Evolutionary conservation across 352 stramenopile genomes (phyloP).

Genomic region (Achlya hypogyna): DNA sequence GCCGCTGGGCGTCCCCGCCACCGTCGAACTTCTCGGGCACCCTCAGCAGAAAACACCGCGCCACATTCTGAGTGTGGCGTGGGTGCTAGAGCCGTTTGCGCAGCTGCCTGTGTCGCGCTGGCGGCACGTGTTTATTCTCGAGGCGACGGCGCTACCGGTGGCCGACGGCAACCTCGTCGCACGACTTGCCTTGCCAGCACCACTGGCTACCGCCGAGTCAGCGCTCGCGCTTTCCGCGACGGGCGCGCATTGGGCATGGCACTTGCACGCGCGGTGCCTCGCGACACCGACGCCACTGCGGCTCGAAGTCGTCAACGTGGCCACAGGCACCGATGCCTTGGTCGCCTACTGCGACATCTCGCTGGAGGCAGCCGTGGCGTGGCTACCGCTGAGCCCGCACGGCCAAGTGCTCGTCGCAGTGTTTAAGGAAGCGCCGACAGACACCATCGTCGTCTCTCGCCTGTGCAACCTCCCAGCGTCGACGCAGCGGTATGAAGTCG

Average conservation of each 20-base stretch:
- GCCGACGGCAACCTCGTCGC: neutral
- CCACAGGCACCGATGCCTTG: neutral
- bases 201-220: neutral
- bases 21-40: neutral
- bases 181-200: neutral
- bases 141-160: neutral
- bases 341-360: neutral
- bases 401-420: neutral
- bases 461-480: neutral
- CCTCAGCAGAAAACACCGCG: neutral
- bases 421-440: neutral
- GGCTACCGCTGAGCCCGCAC: neutral
- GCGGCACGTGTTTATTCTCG: neutral
- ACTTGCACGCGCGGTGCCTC: neutral
- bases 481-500: neutral
- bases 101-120: neutral
- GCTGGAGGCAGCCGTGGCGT: neutral
- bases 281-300: neutral
- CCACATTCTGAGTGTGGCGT: neutral
- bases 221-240: neutral
- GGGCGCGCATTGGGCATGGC: neutral
- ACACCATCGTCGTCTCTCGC: neutral
- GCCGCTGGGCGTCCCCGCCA: neutral
- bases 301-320: neutral
- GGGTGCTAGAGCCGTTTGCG: neutral